Evolutionary conservation across 352 stramenopile genomes (phyloP).

Genomic region (Phytophthora cajani): DNA sequence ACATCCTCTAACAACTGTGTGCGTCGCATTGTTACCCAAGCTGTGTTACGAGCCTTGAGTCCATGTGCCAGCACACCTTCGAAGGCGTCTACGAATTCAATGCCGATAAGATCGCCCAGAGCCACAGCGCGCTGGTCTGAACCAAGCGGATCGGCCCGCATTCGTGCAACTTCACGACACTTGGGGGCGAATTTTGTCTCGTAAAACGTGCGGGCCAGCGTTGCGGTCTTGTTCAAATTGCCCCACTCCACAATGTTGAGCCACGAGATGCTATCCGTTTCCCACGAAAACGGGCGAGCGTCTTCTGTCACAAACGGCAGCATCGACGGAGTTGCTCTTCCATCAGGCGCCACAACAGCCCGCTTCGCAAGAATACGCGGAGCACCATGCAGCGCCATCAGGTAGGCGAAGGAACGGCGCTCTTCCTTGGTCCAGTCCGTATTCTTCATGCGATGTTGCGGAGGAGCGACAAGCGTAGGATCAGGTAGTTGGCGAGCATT

Average conservation of each 20-base stretch:
- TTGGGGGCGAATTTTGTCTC: conserved; percentile 78
- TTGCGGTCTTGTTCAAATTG: conserved; percentile 82
- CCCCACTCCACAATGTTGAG: conserved; percentile 85
- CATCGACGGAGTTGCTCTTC: conserved; percentile 34
- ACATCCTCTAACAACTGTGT: conserved; percentile 79
- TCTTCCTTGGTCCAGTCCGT: conserved; percentile 90
- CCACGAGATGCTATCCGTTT: conserved; percentile 85
- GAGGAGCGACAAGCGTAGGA: conserved; percentile 28
- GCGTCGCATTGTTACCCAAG: conserved; percentile 83
- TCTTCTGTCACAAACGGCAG: conserved; percentile 41
- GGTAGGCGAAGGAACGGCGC: conserved; percentile 79
- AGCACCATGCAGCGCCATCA: conserved; percentile 77
- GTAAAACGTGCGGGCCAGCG: conserved; percentile 67
- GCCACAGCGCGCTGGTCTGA: conserved; percentile 79
- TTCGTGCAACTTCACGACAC: conserved; percentile 77
- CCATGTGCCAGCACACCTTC: conserved; percentile 85
- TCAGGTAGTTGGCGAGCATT: conserved; percentile 78
- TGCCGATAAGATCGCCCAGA: conserved; percentile 78
- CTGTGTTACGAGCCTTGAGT: conserved; percentile 85
- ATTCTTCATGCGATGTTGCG: conserved; percentile 71
- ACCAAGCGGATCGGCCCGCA: conserved; percentile 81
- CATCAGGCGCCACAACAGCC: conserved; percentile 39
- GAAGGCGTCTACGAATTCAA: conserved; percentile 88
- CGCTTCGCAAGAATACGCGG: conserved; percentile 81
- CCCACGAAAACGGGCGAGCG: conserved; percentile 67